These are phyloP conservation scores for Xylaria flabelliformis DNA, from an alignment of 495 filamentous ascomycete species.

Conservation along the genomic window DNA sequence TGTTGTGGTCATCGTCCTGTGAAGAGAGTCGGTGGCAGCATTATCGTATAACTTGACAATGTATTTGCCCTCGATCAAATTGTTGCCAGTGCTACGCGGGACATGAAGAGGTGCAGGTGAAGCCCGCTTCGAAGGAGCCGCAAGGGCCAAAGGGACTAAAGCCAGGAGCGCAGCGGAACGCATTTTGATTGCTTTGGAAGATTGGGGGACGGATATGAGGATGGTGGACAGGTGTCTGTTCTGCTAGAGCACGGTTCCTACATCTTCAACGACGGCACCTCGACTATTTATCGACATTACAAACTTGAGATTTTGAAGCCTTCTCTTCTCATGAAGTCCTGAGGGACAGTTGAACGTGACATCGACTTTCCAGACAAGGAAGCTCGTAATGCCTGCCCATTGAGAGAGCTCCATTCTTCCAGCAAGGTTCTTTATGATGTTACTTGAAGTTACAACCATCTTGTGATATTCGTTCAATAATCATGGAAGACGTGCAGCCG, in stretches of 20 bases:
- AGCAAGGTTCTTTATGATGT: conserved; percentile 38
- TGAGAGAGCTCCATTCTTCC: conserved; percentile 32
- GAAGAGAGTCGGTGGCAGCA: conserved; percentile 39
- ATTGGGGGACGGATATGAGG: conserved; percentile 5
- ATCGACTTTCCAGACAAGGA: conserved; percentile 35
- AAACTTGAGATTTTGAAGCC: conserved; percentile 14
- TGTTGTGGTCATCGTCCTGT: conserved; percentile 34
- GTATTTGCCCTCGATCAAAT: conserved; percentile 57
- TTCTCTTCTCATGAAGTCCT: conserved; percentile 29
- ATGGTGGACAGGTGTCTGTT: conserved; percentile 11
- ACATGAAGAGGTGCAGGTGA: conserved; percentile 46
- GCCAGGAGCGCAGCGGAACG: conserved; percentile 36
- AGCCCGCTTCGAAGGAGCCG: conserved; percentile 42
- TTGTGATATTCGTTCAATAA: conserved; percentile 12
- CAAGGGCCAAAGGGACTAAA: conserved; percentile 41
- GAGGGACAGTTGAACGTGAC: neutral
- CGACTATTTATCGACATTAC: conserved; percentile 39
- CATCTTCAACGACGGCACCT: conserved; percentile 31
- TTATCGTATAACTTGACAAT: conserved; percentile 63
- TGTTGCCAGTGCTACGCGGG: conserved; percentile 37
- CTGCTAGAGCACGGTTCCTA: conserved; percentile 14
- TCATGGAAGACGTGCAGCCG: conserved; percentile 15
- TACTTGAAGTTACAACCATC: conserved; percentile 30
- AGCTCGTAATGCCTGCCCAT: conserved; percentile 10
- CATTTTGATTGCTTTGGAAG: conserved; percentile 37